Conservation (phyloP, 257 asterid genomes). For the Plantago ovata region DNA sequence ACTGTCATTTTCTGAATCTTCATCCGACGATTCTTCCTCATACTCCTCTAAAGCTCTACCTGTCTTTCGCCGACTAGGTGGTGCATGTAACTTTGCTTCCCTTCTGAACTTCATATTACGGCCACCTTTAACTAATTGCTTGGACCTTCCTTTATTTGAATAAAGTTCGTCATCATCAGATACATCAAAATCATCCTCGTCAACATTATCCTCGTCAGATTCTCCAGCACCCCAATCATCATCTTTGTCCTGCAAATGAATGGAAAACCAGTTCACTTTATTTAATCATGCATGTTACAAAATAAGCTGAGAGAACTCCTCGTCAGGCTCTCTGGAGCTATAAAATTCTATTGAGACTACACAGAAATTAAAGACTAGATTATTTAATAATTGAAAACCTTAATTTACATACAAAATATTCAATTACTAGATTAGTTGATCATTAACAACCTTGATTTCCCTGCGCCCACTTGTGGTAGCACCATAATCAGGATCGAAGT, state of each 20-base stretch:
- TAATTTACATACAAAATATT: conserved; percentile 14
- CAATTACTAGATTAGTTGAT: conserved; percentile 10
- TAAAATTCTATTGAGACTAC: conserved; percentile 1
- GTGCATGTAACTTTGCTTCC: conserved; percentile 39
- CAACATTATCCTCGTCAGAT: conserved; percentile 73
- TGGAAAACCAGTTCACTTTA: conserved; percentile 5
- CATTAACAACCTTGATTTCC: conserved; percentile 53
- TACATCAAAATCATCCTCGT: conserved; percentile 63
- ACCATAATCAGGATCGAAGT: conserved; percentile 81
- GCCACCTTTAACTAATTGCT: conserved; percentile 52
- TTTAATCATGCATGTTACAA: no score
- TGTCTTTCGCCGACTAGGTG: conserved; percentile 58
- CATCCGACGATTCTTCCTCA: conserved; percentile 69
- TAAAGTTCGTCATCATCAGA: conserved; percentile 71
- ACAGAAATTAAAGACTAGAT: conserved; percentile 3
- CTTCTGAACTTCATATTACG: conserved; percentile 54
- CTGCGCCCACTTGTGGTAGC: conserved; percentile 41
- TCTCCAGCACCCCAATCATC: conserved; percentile 94
- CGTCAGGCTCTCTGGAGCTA: neutral
- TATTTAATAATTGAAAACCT: neutral
- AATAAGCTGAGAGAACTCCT: no score
- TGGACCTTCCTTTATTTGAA: conserved; percentile 50
- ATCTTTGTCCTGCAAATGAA: conserved; percentile 53
- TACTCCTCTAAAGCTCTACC: conserved; percentile 66
- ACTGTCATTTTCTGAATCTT: conserved; percentile 67